Evolutionary conservation across 2,329 filamentous ascomycete genomes (phyloP), one percentile per base, ranked within the genome.

Genomic region (Paecilomyces formosus): DNA sequence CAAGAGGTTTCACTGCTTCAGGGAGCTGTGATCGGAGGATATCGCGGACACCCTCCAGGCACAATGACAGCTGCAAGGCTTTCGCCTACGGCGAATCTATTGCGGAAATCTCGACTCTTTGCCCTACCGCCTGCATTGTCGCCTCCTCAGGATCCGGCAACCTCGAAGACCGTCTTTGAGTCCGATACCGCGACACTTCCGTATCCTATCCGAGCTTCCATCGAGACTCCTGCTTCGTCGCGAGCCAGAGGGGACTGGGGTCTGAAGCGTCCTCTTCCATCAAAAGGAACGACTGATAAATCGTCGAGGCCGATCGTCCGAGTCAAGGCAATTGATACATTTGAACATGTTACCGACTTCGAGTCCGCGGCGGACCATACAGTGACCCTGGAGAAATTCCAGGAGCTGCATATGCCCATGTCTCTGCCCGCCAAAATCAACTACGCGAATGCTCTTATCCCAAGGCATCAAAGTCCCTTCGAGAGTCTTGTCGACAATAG

Each of bases 331-430:
- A 82, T 96, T 63, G 93, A 97, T 78, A 89, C 90, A 1, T 83
- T 86, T 65, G 92, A 97, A 75, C 88, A 92, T 72, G 82, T 97
- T 65, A 96, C 92, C 69, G 92, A 97, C 69, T 97, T 92, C 74
- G 82, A 85, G 62, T 92, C 89, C 39, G 89, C 92, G 0, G 84
- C 87, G 58, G 90, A 96, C 72, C 90, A 96, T 74, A 84, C 87
- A 55, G 78, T 91, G 65, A 92, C 90, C 7, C 79, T 95, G 58
- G 81, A 86, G 70, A 97, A 97, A 79, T 97, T 88, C 78, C 88
- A 91, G 71, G 90, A 96, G 72, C 80, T 97, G 71, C 82, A 85
- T 59, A 76, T 96, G 57, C 85, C 90, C 5, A 77, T 96, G 60
- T 82, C 86, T 18, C 78, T 85, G 26, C 72, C 72, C 26, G 64